phyloP scores from a whole-genome alignment of 306 rosid species.

The Cicer arietinum region DNA sequence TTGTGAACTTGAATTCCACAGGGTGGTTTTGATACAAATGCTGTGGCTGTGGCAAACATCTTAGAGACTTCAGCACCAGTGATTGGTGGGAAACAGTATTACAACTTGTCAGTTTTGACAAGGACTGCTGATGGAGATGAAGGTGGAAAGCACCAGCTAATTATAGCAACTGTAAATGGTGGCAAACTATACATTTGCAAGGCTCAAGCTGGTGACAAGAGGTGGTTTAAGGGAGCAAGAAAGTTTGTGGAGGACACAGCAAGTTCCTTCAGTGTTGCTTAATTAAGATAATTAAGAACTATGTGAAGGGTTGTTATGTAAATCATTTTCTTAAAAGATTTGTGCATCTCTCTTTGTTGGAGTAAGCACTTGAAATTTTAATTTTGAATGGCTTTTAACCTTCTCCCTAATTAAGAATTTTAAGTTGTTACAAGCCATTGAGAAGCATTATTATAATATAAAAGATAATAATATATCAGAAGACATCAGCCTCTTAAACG shows the following conservation, averaged over 20 bases:
- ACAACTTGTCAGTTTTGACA: conserved; percentile 75
- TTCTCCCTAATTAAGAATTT: conserved; percentile 5
- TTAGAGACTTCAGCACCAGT: conserved; percentile 57
- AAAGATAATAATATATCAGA: background rate
- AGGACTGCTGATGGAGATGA: conserved; percentile 99
- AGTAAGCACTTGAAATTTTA: conserved; percentile 51
- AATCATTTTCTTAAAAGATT: conserved; percentile 51
- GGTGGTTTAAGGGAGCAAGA: conserved; percentile 99
- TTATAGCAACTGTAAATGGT: conserved; percentile 77
- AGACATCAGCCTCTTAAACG: background rate
- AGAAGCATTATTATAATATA: conserved; percentile 6
- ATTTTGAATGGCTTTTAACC: conserved; percentile 33
- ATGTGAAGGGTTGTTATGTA: conserved; percentile 46
- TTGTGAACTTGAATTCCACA: conserved; percentile 46
- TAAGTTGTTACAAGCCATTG: conserved; percentile 27
- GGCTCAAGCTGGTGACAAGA: conserved; percentile 99
- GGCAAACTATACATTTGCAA: conserved; percentile 94
- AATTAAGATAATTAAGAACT: conserved; percentile 49
- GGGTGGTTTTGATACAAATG: conserved; percentile 91
- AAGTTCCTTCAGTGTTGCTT: conserved; percentile 88
- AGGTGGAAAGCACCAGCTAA: conserved; percentile 93
- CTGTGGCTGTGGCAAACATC: conserved; percentile 85
- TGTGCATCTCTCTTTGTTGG: conserved; percentile 46
- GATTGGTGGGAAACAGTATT: conserved; percentile 64
- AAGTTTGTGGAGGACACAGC: conserved; percentile 78